phyloP scores from a whole-genome alignment of 2,329 filamentous ascomycete genomes.

The Ceratocystis papillata region DNA sequence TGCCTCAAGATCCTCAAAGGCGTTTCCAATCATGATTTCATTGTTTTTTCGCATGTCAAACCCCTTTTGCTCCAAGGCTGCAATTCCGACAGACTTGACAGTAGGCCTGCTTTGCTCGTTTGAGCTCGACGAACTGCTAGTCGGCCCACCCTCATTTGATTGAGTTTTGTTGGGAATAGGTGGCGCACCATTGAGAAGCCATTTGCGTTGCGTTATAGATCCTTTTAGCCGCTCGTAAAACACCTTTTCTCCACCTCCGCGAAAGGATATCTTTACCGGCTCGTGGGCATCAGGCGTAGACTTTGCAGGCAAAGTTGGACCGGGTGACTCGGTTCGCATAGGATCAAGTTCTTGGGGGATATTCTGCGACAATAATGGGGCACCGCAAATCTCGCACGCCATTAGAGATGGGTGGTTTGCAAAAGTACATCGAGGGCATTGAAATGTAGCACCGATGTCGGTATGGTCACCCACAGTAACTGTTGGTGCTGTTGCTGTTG shows the following conservation, averaged over 20 bases:
- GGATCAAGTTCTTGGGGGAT: constrained; percentile 31
- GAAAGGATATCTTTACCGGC: constrained; percentile 83
- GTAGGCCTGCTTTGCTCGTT: constrained; percentile 28
- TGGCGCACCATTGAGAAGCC: constrained; percentile 82
- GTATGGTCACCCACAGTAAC: not conserved
- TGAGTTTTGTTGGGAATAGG: constrained; percentile 56
- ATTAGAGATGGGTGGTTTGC: constrained; percentile 78
- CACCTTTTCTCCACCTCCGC: constrained; percentile 75
- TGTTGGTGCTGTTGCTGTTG: not conserved
- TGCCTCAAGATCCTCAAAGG: constrained; percentile 92
- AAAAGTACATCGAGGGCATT: constrained; percentile 86
- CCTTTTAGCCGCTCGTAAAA: constrained; percentile 83
- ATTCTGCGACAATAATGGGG: constrained; percentile 52
- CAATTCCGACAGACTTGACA: constrained; percentile 68
- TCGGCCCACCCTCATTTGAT: constrained; percentile 29
- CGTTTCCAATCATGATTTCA: constrained; percentile 79
- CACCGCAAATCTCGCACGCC: constrained; percentile 85
- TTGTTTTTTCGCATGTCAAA: constrained; percentile 83
- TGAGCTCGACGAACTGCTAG: constrained; percentile 28
- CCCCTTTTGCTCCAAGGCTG: constrained; percentile 77
- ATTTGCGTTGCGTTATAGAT: constrained; percentile 85
- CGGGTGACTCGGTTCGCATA: constrained; percentile 62
- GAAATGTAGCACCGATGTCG: constrained; percentile 33
- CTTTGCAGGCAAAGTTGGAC: constrained; percentile 47
- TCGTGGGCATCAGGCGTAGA: constrained; percentile 49